Evolutionary conservation across 2,329 filamentous ascomycete genomes (phyloP), one percentile per base, ranked within the genome.

Genomic region (Myriosclerotinia duriaeana): DNA sequence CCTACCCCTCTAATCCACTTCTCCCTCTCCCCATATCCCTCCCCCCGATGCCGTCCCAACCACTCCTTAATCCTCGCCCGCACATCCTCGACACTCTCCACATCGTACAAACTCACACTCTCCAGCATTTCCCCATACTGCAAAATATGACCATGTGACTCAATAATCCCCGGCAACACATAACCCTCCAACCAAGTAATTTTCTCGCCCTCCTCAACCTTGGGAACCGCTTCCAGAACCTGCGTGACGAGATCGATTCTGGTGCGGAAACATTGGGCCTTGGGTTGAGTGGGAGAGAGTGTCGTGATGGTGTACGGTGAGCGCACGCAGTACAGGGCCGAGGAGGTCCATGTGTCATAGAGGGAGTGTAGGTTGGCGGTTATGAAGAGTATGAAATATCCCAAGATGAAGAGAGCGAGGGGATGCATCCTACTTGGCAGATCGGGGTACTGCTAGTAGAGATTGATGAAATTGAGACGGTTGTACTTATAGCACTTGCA

Each of bases 1-100:
- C 89, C 89, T 17, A 89, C 81, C 0, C 89, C 89, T 65, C 87
- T 79, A 55, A 89, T 77, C 89, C 89, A 91, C 65, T 86, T 81
- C 8, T 81, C 78, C 44, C 78, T 79, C 0, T 80, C 80, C 3
- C 73, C 73, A 68, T 72, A 76, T 1, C 87, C 88, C 12, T 80
- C 80, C 0, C 78, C 81, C 0, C 83, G 80, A 69, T 87, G 81
- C 5, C 73, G 71, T 0, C 72, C 74, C 34, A 87, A 75, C 69
- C 89, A 89, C 1, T 74, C 73, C 11, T 78, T 78, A 50, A 90
- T 77, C 6, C 86, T 80, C 8, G 72, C 66, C 38, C 82, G 79
- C 5, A 88, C 83, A 38, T 89, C 84, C 0, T 80, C 79, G 69
- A 87, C 79, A 6, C 83, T 83, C n/a, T 77, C 68, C 0, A 84